Evolutionary conservation across 1,284 basidiomycete species (phyloP).

Genomic region (Filobasidium uniguttulatum): DNA sequence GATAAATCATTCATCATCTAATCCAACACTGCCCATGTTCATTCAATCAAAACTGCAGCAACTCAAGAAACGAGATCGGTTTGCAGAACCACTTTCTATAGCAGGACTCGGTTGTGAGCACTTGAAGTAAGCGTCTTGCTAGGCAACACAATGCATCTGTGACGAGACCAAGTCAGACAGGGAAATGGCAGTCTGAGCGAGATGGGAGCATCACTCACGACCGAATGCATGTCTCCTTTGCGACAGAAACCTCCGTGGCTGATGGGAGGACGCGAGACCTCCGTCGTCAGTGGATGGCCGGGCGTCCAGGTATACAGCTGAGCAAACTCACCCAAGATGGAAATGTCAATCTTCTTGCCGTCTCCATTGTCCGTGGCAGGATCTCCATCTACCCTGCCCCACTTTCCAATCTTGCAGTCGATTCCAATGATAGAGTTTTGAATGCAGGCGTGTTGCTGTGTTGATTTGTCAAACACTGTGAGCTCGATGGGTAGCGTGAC

Average conservation of each 20-base stretch:
- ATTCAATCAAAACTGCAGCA: too few relatives aligned
- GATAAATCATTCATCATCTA: too few relatives aligned
- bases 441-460: slow-evolving; percentile 38
- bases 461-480: too few relatives aligned
- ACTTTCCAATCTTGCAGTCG: slow-evolving; percentile 36
- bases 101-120: slow-evolving; percentile 39
- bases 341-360: slow-evolving; percentile 38
- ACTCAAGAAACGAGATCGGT: too few relatives aligned
- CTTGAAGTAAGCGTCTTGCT: slow-evolving; percentile 38
- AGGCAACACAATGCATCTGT: slow-evolving; percentile 42
- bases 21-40: too few relatives aligned
- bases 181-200: slow-evolving; percentile 1
- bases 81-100: too few relatives aligned
- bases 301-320: neutral
- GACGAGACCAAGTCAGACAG: neutral
- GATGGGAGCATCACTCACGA: slow-evolving; percentile 18
- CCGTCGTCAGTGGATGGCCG: neutral
- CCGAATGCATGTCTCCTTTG: slow-evolving; percentile 34
- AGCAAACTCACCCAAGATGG: slow-evolving; percentile 35
- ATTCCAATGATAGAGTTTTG: slow-evolving; percentile 39
- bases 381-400: slow-evolving; percentile 41
- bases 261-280: too few relatives aligned
- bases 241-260: slow-evolving; percentile 38
- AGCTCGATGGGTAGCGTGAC: too few relatives aligned
- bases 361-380: slow-evolving; percentile 32